phyloP scores from a whole-genome alignment of 257 asterid species.

The Verbascum thapsus region DNA sequence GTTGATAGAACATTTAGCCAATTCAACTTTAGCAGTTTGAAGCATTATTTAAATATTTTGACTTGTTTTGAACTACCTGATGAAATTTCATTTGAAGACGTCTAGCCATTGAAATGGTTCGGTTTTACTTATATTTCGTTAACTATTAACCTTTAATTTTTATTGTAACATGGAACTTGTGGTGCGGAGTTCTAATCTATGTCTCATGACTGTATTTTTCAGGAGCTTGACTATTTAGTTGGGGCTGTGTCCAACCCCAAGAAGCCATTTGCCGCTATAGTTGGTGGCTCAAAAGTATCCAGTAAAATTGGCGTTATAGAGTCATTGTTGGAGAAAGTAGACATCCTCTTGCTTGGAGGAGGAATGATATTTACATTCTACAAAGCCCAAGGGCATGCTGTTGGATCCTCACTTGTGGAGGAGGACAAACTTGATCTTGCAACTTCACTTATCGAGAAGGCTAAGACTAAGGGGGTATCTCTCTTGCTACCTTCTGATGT shows the following conservation, averaged over 20 bases:
- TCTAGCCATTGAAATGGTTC: not conserved
- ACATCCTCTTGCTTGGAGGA: constrained; percentile 76
- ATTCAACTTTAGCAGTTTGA: not conserved
- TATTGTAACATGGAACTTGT: not conserved
- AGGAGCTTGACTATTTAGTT: constrained; percentile 86
- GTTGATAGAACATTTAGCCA: not conserved
- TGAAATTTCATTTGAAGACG: not conserved
- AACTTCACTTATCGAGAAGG: constrained; percentile 68
- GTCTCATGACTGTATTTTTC: constrained; percentile 27
- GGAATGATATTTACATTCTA: constrained; percentile 87
- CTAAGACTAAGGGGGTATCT: constrained; percentile 74
- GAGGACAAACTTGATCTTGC: constrained; percentile 84
- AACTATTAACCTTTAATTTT: not conserved
- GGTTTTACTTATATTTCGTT: not conserved
- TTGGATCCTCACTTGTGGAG: constrained; percentile 84
- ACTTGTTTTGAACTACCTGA: constrained; percentile 8
- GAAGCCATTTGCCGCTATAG: constrained; percentile 90
- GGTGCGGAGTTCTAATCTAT: constrained; percentile 6
- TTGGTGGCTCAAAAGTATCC: constrained; percentile 87
- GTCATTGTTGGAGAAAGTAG: constrained; percentile 71
- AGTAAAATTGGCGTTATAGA: constrained; percentile 72
- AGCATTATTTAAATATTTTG: constrained; percentile 4
- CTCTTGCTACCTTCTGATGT: constrained; percentile 77
- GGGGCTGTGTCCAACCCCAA: constrained; percentile 80
- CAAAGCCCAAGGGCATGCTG: constrained; percentile 77